A percentile compares a stretch with the other conserved stretches of the same genome.
Conservation (phyloP, 2,329 filamentous ascomycete genomes). For the Dactylellina drechsleri region DNA sequence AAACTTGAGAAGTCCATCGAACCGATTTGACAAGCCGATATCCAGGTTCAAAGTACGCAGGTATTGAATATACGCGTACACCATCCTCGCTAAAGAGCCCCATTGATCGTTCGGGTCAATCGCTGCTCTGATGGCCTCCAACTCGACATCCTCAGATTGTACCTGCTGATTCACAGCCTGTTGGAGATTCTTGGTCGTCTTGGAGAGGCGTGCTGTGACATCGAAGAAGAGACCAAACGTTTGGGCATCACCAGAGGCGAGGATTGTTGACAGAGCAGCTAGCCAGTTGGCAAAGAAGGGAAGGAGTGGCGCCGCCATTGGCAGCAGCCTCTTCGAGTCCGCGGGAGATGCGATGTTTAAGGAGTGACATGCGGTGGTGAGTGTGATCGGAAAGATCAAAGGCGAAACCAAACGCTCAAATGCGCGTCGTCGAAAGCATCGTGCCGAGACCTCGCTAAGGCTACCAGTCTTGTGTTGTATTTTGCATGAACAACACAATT, state of each 20-base stretch:
- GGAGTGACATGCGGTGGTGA: conserved; percentile 31
- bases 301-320: conserved; percentile 15
- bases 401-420: background rate
- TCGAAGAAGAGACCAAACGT: conserved; percentile 42
- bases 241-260: conserved; percentile 27
- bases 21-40: conserved; percentile 31
- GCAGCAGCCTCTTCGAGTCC: conserved; percentile 12
- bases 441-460: background rate
- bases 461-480: conserved; percentile 2
- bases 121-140: conserved; percentile 27
- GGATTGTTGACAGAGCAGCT: conserved; percentile 21
- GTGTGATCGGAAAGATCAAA: no score
- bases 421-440: background rate
- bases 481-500: background rate
- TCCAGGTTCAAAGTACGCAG: conserved; percentile 22
- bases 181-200: conserved; percentile 23
- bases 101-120: conserved; percentile 52
- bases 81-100: conserved; percentile 42
- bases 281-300: conserved; percentile 39
- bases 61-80: conserved; percentile 47
- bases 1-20: conserved; percentile 49
- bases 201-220: conserved; percentile 30
- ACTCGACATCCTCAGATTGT: conserved; percentile 28
- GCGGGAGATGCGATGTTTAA: conserved; percentile 1
- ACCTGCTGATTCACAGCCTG: conserved; percentile 17